Conservation (phyloP, 2,329 filamentous ascomycete genomes). For the Alternaria viburni region DNA sequence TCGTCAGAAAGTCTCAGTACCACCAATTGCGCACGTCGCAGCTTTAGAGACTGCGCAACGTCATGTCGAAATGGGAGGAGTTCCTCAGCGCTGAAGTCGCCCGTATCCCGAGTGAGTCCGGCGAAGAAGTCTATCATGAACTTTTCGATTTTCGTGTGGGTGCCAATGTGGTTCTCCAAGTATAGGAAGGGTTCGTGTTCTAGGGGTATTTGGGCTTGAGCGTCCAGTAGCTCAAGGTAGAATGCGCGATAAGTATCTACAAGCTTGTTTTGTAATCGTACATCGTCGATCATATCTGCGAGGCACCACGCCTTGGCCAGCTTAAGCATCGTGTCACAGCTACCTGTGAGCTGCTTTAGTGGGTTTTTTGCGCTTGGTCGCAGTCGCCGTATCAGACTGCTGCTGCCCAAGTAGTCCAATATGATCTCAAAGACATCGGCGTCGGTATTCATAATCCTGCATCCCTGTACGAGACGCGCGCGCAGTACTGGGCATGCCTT, state of each 20-base stretch:
- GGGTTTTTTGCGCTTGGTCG: not conserved
- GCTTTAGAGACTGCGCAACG: slow-evolving; percentile 1
- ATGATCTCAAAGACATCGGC: slow-evolving; percentile 8
- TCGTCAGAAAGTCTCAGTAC: not conserved
- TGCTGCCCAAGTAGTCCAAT: slow-evolving; percentile 4
- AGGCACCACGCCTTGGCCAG: slow-evolving; percentile 25
- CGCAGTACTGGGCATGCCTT: not conserved
- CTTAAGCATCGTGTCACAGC: slow-evolving; percentile 9
- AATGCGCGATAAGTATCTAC: slow-evolving; percentile 14
- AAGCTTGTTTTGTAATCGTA: slow-evolving; percentile 16
- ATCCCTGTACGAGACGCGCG: not conserved
- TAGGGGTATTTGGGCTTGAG: slow-evolving; percentile 1
- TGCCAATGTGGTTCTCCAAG: slow-evolving; percentile 12
- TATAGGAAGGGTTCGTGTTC: slow-evolving; percentile 6
- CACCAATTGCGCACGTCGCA: not conserved
- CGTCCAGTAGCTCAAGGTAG: slow-evolving; percentile 3
- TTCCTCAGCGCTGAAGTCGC: not conserved
- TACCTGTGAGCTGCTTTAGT: slow-evolving; percentile 7
- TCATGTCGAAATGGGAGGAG: slow-evolving; percentile 4
- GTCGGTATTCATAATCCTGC: slow-evolving; percentile 9
- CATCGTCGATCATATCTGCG: slow-evolving; percentile 13
- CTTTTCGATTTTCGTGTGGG: slow-evolving; percentile 18
- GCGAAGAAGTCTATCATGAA: slow-evolving; percentile 22
- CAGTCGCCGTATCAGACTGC: not conserved
- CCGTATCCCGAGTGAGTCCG: slow-evolving; percentile 8